Percentiles rank a stretch among this genome's conserved stretches.
These are phyloP conservation scores for Leccinum angustisporum DNA, from an alignment of 1,284 basidiomycete species.

Conservation along the genomic window DNA sequence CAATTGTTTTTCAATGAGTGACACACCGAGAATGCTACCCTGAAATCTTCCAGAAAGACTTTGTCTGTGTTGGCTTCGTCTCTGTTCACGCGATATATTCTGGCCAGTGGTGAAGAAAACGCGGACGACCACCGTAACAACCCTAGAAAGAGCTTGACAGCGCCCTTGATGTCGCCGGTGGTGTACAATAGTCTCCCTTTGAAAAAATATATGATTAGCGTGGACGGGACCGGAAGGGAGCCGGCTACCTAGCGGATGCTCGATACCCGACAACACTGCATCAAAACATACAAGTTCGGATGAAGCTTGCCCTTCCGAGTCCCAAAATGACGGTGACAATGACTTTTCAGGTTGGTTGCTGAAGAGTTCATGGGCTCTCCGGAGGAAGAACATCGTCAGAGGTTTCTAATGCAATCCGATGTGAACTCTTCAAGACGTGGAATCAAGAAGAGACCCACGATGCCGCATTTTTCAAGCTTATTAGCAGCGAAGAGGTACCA, in stretches of 20 bases:
- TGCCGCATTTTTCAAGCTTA: slow-evolving; percentile 74
- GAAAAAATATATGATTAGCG: slow-evolving; percentile 3
- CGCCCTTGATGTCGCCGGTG: slow-evolving; percentile 67
- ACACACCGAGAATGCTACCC: slow-evolving; percentile 68
- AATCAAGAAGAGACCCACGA: slow-evolving; percentile 48
- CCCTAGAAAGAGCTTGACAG: slow-evolving; percentile 67
- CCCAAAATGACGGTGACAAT: slow-evolving; percentile 77
- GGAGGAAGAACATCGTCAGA: slow-evolving; percentile 75
- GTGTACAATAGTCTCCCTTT: slow-evolving; percentile 76
- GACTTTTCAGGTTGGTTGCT: slow-evolving; percentile 47
- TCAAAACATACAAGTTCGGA: slow-evolving; percentile 49
- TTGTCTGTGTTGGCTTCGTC: slow-evolving; percentile 47
- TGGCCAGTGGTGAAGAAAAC: slow-evolving; percentile 18
- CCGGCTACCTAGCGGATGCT: slow-evolving; percentile 63
- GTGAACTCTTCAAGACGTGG: slow-evolving; percentile 1
- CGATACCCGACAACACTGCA: slow-evolving; percentile 66
- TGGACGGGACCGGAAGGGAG: neutral
- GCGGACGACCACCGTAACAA: slow-evolving; percentile 42
- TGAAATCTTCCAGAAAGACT: slow-evolving; percentile 74
- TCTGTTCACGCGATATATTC: slow-evolving; percentile 21
- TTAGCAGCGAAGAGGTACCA: slow-evolving; percentile 77
- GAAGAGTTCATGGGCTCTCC: slow-evolving; percentile 64
- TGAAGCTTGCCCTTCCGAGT: slow-evolving; percentile 55
- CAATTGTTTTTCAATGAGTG: neutral
- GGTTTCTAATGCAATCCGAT: slow-evolving; percentile 58